Base-by-base conservation (phyloP, 1,284 basidiomycete genomes). In the Sutorius eximius region DNA sequence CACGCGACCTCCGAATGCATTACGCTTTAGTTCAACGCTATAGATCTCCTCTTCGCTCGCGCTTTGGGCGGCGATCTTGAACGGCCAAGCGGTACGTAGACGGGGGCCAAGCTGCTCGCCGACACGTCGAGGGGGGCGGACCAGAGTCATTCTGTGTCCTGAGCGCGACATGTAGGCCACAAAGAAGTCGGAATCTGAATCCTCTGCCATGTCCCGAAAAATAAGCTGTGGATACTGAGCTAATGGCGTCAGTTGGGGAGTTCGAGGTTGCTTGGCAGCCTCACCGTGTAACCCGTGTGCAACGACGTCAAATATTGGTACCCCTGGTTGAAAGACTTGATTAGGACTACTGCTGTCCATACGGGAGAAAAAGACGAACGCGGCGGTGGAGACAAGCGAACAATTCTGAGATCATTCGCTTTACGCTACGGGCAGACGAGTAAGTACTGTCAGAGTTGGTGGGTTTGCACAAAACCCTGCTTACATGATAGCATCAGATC, bases 261-360 rank as follows among this genome's bases (percentile, higher is more conserved):
- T 27, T 29, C 22, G 24, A 18, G 45, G 46, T 18, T 34, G 37
- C 20, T 34, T 8, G 33, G 50, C 32, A 47, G 38, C 71, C 80
- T 57, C 63, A 86, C 86, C 36, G 76, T 59, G 57, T 76, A 76
- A 48, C 78, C 79, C 7, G 79, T 75, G 55, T 82, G 82, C 30
- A 86, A 75, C n/a, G 82, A 79, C 15, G 87, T 81, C 53, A 82
- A 73, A 58, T 86, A 89, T 33, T 71, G 64, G 58, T 77, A 81
- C 8, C 79, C 78, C 77, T 81, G 51, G 11, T 55, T 40, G 36
- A 45, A 48, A 52, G 15, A 46, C 6, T 5, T 38, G 44, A 37
- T 70, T 48, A 69, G 54, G 37, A 47, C 27, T 27, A 51, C 27
- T 22, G 43, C 5, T 20, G 30, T 47, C 18, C 6, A 41, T 4